phyloP scores from a whole-genome alignment of 176 grass and related monocot genomes.

The Aegilops umbellulata region DNA sequence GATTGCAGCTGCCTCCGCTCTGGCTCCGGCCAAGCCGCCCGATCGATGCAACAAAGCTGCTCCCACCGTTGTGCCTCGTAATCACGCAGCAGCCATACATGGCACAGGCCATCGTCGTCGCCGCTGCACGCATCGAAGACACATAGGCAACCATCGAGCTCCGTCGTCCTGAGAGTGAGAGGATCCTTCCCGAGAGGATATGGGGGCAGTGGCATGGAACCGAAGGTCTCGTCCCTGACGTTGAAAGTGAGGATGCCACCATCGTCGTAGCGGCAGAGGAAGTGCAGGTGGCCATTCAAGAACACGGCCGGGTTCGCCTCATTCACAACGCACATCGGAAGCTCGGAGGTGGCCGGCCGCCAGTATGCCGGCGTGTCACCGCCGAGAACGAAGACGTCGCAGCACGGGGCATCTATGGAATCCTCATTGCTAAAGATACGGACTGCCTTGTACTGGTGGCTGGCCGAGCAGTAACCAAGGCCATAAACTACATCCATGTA shows the following conservation, averaged over 20 bases:
- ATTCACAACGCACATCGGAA: not conserved
- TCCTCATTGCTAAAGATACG: not conserved
- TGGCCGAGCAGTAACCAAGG: not conserved
- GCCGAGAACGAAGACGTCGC: not conserved
- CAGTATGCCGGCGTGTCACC: not conserved
- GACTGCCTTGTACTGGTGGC: not conserved
- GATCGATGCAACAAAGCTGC: not conserved
- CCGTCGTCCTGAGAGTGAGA: not conserved
- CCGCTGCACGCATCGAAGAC: not conserved
- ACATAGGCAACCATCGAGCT: not conserved
- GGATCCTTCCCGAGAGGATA: not conserved
- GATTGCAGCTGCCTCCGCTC: not conserved
- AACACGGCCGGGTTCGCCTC: not conserved
- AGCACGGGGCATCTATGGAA: not conserved
- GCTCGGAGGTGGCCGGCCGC: not conserved
- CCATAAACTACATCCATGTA: not conserved
- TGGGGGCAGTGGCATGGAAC: not conserved
- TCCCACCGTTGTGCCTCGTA: not conserved
- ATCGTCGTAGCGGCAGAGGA: not conserved
- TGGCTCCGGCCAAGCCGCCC: not conserved
- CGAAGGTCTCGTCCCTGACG: not conserved
- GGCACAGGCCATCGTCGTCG: not conserved
- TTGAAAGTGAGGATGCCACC: not conserved
- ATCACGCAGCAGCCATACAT: not conserved
- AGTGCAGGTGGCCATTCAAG: not conserved